These are phyloP conservation scores for Brassica nigra DNA, from an alignment of 345 rosid genomes.

Conservation along the genomic window DNA sequence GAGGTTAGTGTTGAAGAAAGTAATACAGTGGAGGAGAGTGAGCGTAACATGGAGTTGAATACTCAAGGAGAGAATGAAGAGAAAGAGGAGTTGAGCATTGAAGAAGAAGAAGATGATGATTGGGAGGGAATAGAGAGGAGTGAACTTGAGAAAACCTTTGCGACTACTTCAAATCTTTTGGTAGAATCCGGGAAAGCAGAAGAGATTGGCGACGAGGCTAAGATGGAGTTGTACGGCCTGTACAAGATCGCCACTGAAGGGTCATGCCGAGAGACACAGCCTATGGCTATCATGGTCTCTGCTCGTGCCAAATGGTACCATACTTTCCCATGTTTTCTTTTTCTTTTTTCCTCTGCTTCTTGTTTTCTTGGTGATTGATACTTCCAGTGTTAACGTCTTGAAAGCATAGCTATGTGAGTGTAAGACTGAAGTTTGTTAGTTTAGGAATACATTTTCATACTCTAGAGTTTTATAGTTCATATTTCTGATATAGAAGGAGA, in stretches of 20 bases:
- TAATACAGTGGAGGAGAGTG: constrained; percentile 30
- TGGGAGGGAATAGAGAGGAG: constrained; percentile 96
- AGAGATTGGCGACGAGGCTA: constrained; percentile 49
- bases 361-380: background rate
- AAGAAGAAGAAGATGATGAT: constrained; percentile 46
- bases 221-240: constrained; percentile 74
- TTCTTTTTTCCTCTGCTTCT: too few relatives aligned
- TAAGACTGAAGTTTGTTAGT: background rate
- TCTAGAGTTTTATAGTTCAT: background rate
- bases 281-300: constrained; percentile 1
- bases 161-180: constrained; percentile 49
- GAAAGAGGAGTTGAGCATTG: constrained; percentile 23
- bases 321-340: constrained; percentile 18
- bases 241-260: constrained; percentile 42
- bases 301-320: background rate
- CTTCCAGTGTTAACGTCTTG: constrained; percentile 2
- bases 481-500: background rate
- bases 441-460: background rate
- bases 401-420: background rate
- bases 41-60: constrained; percentile 27
- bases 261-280: background rate
- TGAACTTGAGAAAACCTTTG: constrained; percentile 70
- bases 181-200: constrained; percentile 46
- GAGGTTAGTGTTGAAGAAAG: constrained; percentile 36
- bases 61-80: constrained; percentile 11